Evolutionary conservation across 805 yeast species (phyloP).

Genomic region (Hanseniaspora valbyensis): DNA sequence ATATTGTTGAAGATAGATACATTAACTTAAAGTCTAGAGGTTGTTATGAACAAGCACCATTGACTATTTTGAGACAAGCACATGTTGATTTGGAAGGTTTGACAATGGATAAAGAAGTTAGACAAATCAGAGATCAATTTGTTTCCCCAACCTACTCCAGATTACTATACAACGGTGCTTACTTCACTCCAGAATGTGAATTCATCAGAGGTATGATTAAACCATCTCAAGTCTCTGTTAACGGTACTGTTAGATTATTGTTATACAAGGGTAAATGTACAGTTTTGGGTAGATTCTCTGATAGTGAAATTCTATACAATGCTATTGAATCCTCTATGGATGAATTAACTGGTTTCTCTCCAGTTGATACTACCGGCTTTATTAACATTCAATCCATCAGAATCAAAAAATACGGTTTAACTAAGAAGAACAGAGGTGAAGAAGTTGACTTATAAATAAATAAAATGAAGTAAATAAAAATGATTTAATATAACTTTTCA

Average conservation of each 20-base stretch:
- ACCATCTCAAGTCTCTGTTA: constrained; percentile 90
- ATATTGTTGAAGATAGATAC: constrained; percentile 97
- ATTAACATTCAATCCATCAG: constrained; percentile 97
- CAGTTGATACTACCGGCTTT: constrained; percentile 94
- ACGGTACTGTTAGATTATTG: constrained; percentile 90
- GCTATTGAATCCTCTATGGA: constrained; percentile 99
- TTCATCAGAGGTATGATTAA: constrained; percentile 85
- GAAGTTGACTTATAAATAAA: constrained; percentile 29
- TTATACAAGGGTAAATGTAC: constrained; percentile 81
- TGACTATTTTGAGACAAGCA: constrained; percentile 83
- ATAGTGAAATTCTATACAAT: constrained; percentile 92
- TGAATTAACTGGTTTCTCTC: constrained; percentile 94
- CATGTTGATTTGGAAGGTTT: constrained; percentile 96
- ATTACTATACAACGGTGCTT: constrained; percentile 90
- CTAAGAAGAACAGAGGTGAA: constrained; percentile 71
- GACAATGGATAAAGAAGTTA: constrained; percentile 92
- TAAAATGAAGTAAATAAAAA: too few species aligned
- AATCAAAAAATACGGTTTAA: constrained; percentile 94
- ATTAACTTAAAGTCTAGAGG: constrained; percentile 98
- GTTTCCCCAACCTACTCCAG: constrained; percentile 88
- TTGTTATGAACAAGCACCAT: constrained; percentile 98
- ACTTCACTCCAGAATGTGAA: constrained; percentile 97
- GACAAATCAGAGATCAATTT: constrained; percentile 90
- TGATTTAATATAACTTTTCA: too few species aligned
- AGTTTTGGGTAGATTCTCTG: constrained; percentile 87